Percentiles rank a stretch among this genome's conserved stretches.
Evolutionary conservation across 2,329 filamentous ascomycete genomes (phyloP).

Genomic region (Talaromyces funiculosus): DNA sequence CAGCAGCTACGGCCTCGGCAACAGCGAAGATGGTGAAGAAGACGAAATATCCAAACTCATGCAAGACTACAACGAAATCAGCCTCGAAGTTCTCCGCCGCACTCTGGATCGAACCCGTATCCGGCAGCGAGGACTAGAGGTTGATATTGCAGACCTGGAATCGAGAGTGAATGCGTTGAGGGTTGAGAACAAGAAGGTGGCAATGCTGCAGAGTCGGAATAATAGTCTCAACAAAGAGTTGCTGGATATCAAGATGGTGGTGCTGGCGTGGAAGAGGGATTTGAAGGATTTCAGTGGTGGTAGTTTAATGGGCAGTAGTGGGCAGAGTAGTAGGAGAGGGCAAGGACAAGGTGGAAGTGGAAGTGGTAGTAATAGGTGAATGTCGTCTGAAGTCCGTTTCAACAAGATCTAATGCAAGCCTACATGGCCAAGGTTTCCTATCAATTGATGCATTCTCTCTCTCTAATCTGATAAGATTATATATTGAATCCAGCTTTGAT

Average conservation of each 20-base stretch:
- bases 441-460: too few relatives aligned
- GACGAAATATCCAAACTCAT: conserved; percentile 5
- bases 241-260: conserved; percentile 13
- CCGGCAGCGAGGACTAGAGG: conserved; percentile 10
- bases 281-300: neutral
- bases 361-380: neutral
- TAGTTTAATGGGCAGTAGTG: neutral
- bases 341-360: neutral
- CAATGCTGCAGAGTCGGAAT: conserved; percentile 11
- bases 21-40: neutral
- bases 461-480: too few relatives aligned
- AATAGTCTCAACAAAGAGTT: conserved; percentile 14
- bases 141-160: conserved; percentile 13
- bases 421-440: too few relatives aligned
- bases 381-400: too few relatives aligned
- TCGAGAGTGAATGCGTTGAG: conserved; percentile 9
- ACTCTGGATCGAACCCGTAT: conserved; percentile 13
- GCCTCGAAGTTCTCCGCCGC: conserved; percentile 10
- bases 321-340: neutral
- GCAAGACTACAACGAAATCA: conserved; percentile 14
- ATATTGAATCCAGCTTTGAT: too few relatives aligned
- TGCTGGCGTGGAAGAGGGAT: conserved; percentile 14
- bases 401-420: too few relatives aligned
- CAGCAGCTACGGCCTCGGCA: neutral
- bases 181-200: conserved; percentile 14